Base-by-base conservation (phyloP, 768 basidiomycete genomes). In the Podaxis carcinomalis region DNA sequence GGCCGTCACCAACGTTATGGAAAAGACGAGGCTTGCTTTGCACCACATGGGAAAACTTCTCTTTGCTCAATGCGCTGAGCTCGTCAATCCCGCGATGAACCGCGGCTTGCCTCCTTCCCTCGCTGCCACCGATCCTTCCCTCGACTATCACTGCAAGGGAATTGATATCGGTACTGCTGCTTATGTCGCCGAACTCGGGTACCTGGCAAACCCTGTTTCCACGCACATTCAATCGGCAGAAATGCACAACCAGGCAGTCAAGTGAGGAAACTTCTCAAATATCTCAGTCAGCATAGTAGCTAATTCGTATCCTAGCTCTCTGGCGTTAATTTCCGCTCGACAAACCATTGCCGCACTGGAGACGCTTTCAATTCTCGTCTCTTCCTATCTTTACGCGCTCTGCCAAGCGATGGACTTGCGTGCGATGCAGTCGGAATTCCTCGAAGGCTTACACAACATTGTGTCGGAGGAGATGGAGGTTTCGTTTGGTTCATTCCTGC, bases 241-340 rank as follows among this genome's bases (percentile, higher is more conserved):
- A 74, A 92, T 93, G 89, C 90, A 93, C 69, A 95, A 95, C 66
- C 93, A 95, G 72, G 89, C 93, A 47, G 83, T 95, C 72, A 95
- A 95, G 90, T 92, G 64, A 62, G 89, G 77, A 5, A 56, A 37
- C 28, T 39, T 11, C 25, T 13, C 51, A 55, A 51, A 13, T 56
- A 55, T 35, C n/a, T 54, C 19, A 44, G 47, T 35, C 6, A 25
- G 49, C 64, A 9, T 62, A 69, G 19, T 68, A 63, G 47, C 55
- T 64, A 46, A 44, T 64, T 37, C 53, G 21, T 63, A 16, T 55
- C 57, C 32, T 65, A 92, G 90, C 72, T 93, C 92, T 4, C 78
- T 95, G 57, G 93, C 93, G 0, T 76, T 95, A 64, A 86, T 94
- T 57, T 93, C 92, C 16, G 91, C 85, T 23, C 86, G 93, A 40